A percentile compares a stretch with the other conserved stretches of the same genome.
phyloP scores from a whole-genome alignment of 768 basidiomycete species.

The Lactarius indigo region DNA sequence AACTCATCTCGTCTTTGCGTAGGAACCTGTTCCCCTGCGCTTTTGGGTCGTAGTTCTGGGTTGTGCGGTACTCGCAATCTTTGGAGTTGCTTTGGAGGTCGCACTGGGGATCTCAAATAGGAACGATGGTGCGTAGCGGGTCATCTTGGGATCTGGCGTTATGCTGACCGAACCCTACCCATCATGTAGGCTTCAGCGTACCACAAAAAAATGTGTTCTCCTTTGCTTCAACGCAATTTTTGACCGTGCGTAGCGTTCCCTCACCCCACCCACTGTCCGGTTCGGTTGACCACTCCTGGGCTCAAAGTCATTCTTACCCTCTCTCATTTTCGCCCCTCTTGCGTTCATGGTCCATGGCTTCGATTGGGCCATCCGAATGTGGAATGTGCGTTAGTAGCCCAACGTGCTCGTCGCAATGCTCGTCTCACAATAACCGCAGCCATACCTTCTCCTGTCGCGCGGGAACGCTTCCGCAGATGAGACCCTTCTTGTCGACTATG shows the following conservation, averaged over 20 bases:
- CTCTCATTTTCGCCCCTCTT: slow-evolving; percentile 47
- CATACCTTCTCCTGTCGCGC: slow-evolving; percentile 54
- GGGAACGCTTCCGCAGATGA: slow-evolving; percentile 54
- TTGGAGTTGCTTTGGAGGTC: slow-evolving; percentile 21
- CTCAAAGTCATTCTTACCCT: slow-evolving; percentile 56
- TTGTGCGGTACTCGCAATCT: background rate
- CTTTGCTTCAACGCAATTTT: slow-evolving; percentile 43
- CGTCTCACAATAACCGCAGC: slow-evolving; percentile 37
- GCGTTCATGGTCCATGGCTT: slow-evolving; percentile 47
- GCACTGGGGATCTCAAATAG: slow-evolving; percentile 6
- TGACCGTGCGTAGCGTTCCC: slow-evolving; percentile 38
- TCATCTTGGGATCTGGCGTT: background rate
- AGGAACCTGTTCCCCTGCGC: slow-evolving; percentile 14
- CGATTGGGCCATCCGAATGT: slow-evolving; percentile 53
- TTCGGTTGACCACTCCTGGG: slow-evolving; percentile 1
- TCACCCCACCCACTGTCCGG: background rate
- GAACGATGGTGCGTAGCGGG: slow-evolving; percentile 7
- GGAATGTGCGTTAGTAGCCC: slow-evolving; percentile 44
- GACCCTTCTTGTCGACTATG: slow-evolving; percentile 65
- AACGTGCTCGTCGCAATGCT: background rate
- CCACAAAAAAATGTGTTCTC: slow-evolving; percentile 48
- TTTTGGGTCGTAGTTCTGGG: slow-evolving; percentile 15
- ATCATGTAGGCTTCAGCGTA: slow-evolving; percentile 48
- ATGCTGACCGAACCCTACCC: background rate
- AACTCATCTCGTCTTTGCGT: background rate